Evolutionary conservation across 2,329 filamentous ascomycete genomes (phyloP).

Genomic region (Trichoderma sp.): DNA sequence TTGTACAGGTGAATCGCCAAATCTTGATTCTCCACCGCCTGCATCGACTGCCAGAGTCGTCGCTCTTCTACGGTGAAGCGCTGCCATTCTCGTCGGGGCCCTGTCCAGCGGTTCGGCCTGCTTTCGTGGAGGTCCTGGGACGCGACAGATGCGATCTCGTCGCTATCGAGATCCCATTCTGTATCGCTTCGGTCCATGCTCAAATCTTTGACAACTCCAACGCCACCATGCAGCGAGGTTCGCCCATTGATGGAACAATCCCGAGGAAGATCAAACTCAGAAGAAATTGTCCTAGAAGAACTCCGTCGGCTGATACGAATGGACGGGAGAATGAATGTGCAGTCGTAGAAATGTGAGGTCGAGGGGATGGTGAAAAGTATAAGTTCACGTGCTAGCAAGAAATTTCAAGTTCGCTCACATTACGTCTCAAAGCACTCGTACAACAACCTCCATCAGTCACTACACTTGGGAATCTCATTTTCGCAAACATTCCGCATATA

Average conservation of each 20-base stretch:
- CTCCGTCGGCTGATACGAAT: too few species aligned
- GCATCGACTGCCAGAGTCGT: conserved; percentile 63
- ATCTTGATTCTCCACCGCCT: conserved; percentile 65
- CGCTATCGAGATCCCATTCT: conserved; percentile 50
- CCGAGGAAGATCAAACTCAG: too few species aligned
- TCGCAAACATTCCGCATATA: neutral
- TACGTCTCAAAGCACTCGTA: neutral
- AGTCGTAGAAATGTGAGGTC: neutral
- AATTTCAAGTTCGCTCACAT: neutral
- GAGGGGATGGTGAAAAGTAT: conserved; percentile 15
- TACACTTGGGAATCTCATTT: neutral
- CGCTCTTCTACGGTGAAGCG: conserved; percentile 63
- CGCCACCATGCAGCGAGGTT: neutral
- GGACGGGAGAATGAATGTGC: neutral
- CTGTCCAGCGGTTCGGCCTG: conserved; percentile 74
- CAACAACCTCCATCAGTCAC: neutral
- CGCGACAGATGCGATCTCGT: conserved; percentile 50
- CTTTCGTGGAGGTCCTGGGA: conserved; percentile 51
- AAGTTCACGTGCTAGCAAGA: conserved; percentile 25
- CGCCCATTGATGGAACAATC: neutral
- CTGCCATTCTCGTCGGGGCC: conserved; percentile 68
- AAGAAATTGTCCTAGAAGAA: neutral
- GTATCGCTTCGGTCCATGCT: conserved; percentile 24
- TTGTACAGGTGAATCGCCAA: conserved; percentile 79
- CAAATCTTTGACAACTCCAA: neutral